These are phyloP conservation scores for Leishmania gerbilli DNA, from an alignment of 208 protist genomes.

Conservation along the genomic window DNA sequence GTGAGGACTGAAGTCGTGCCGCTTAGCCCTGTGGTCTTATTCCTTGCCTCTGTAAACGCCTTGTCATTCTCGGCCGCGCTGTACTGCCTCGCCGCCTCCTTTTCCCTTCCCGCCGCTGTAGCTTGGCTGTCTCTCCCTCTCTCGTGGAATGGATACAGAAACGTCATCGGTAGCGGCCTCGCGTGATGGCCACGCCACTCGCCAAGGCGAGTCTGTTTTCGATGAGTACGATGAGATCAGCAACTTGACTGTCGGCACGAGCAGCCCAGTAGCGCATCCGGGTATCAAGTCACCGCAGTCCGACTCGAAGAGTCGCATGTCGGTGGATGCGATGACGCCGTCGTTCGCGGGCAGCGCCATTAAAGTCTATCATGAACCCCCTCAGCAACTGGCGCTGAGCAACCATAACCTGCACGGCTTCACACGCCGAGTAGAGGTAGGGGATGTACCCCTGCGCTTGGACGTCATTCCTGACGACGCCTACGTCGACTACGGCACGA, in stretches of 20 bases:
- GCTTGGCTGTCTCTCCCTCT: neutral
- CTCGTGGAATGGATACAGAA: conserved; percentile 21
- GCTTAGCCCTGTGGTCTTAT: neutral
- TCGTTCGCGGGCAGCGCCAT: conserved; percentile 4
- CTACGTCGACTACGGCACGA: conserved; percentile 20
- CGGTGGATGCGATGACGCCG: neutral
- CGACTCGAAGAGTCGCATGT: conserved; percentile 22
- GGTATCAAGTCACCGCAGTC: conserved; percentile 9
- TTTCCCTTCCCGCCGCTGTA: neutral
- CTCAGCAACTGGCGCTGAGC: conserved; percentile 46
- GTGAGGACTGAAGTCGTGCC: no score
- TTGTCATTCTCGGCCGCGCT: neutral
- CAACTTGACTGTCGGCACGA: conserved; percentile 43
- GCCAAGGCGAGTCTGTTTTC: conserved; percentile 19
- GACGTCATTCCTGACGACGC: conserved; percentile 38
- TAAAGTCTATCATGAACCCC: conserved; percentile 5
- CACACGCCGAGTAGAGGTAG: conserved; percentile 30
- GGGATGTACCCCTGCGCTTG: conserved; percentile 42
- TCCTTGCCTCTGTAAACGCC: neutral
- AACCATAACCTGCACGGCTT: conserved; percentile 49
- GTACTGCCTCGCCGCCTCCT: neutral
- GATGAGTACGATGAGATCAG: conserved; percentile 55
- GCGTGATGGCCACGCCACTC: conserved; percentile 8
- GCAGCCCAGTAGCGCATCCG: conserved; percentile 12
- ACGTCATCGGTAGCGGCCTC: conserved; percentile 11